These are phyloP conservation scores for Anthracocystis setariae DNA, from an alignment of 1,284 basidiomycete species.

Conservation along the genomic window DNA sequence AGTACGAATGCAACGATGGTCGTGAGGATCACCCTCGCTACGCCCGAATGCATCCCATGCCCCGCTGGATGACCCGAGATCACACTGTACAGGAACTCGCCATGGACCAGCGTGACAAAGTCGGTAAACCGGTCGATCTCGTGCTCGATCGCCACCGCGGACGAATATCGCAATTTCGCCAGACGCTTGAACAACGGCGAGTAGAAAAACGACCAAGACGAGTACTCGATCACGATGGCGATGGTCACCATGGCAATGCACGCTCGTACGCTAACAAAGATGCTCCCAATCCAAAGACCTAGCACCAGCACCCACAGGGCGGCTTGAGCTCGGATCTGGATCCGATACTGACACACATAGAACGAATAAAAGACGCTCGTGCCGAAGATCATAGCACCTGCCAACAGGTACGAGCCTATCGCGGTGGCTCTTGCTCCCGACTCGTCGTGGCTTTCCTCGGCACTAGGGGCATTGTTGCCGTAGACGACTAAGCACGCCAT, in stretches of 20 bases:
- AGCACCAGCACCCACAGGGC: constrained; percentile 37
- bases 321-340: constrained; percentile 47
- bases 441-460: constrained; percentile 29
- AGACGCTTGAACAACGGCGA: constrained; percentile 49
- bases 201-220: constrained; percentile 53
- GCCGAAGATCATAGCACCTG: constrained; percentile 41
- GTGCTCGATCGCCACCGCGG: constrained; percentile 59
- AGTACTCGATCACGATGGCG: constrained; percentile 51
- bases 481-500: constrained; percentile 57
- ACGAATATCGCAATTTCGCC: constrained; percentile 50
- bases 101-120: constrained; percentile 59
- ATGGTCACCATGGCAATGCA: constrained; percentile 53
- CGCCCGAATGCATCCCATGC: constrained; percentile 43
- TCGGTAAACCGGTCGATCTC: constrained; percentile 60
- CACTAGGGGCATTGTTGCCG: constrained; percentile 56
- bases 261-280: constrained; percentile 44
- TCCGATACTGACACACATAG: constrained; percentile 59
- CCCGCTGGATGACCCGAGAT: constrained; percentile 48
- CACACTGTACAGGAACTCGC: constrained; percentile 52
- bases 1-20: constrained; percentile 50
- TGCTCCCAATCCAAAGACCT: constrained; percentile 51
- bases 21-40: constrained; percentile 47
- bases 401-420: constrained; percentile 53
- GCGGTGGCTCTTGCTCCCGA: constrained; percentile 48
- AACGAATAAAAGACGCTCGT: constrained; percentile 46